phyloP scores from a whole-genome alignment of 1,139 yeast species.

The Yamadazyma siamensis region DNA sequence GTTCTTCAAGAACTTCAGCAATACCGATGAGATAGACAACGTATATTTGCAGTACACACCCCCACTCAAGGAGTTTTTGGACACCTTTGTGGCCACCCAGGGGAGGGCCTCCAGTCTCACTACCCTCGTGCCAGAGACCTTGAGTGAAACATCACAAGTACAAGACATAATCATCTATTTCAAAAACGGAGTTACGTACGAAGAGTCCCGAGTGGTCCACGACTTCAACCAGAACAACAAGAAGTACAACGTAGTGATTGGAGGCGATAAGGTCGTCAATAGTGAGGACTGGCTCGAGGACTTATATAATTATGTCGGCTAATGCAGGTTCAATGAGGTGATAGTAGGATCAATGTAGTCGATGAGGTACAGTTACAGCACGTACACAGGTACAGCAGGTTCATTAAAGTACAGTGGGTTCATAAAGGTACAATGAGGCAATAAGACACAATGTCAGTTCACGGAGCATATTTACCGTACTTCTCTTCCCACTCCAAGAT shows the following conservation, averaged over 20 bases:
- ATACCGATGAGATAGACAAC: conserved; percentile 37
- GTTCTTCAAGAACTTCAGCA: conserved; percentile 23
- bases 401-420: too few species aligned
- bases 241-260: conserved; percentile 55
- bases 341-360: too few species aligned
- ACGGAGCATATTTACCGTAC: conserved; percentile 56
- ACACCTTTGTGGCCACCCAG: conserved; percentile 18
- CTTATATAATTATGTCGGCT: conserved; percentile 11
- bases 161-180: conserved; percentile 80
- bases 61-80: conserved; percentile 49
- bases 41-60: conserved; percentile 73
- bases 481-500: conserved; percentile 75
- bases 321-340: conserved; percentile 2
- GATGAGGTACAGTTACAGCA: too few species aligned
- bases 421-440: too few species aligned
- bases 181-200: conserved; percentile 90
- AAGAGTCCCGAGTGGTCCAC: conserved; percentile 80
- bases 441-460: too few species aligned
- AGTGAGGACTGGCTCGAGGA: conserved; percentile 50
- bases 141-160: conserved; percentile 29
- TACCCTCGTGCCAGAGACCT: conserved; percentile 14
- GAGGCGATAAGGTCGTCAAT: conserved; percentile 71
- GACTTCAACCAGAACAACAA: conserved; percentile 59
- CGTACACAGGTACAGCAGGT: too few species aligned
- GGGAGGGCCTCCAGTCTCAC: conserved; percentile 4